These are phyloP conservation scores for Halophytophthora polymorphica DNA, from an alignment of 352 stramenopile species.

Conservation along the genomic window DNA sequence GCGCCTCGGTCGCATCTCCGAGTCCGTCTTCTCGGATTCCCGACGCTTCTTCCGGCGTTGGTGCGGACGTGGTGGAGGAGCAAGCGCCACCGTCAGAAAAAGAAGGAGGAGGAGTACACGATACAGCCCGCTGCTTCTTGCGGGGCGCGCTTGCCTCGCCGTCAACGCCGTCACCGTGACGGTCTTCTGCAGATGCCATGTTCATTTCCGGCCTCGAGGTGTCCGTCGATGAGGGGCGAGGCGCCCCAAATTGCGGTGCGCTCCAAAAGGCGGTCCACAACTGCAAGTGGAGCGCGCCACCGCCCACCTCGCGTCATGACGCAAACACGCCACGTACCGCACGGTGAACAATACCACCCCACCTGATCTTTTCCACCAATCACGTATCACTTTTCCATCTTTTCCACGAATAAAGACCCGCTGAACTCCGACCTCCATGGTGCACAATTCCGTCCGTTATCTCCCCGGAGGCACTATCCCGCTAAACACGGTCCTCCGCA, in stretches of 20 bases:
- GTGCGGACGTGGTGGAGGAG: too few species aligned
- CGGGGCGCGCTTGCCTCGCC: not conserved
- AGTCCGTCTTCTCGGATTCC: too few species aligned
- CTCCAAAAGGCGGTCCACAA: not conserved
- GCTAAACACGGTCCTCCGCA: too few species aligned
- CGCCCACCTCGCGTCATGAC: not conserved
- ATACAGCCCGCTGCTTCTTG: not conserved
- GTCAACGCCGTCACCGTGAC: too few species aligned
- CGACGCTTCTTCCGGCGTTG: too few species aligned
- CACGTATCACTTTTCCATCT: too few species aligned
- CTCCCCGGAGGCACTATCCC: too few species aligned
- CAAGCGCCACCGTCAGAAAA: too few species aligned
- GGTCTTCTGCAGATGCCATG: too few species aligned
- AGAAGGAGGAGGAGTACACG: not conserved
- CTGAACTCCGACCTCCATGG: too few species aligned
- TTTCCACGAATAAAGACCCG: not conserved
- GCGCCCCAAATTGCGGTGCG: not conserved
- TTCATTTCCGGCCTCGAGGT: too few species aligned
- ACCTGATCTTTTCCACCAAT: not conserved
- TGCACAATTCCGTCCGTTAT: too few species aligned
- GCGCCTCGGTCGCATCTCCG: not conserved
- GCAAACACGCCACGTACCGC: not conserved
- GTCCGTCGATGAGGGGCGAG: not conserved
- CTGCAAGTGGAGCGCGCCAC: not conserved
- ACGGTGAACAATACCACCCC: not conserved